A percentile compares a stretch with the other conserved stretches of the same genome.
Evolutionary conservation across 2,329 filamentous ascomycete species (phyloP).

Genomic region (Verruconis gallopava): DNA sequence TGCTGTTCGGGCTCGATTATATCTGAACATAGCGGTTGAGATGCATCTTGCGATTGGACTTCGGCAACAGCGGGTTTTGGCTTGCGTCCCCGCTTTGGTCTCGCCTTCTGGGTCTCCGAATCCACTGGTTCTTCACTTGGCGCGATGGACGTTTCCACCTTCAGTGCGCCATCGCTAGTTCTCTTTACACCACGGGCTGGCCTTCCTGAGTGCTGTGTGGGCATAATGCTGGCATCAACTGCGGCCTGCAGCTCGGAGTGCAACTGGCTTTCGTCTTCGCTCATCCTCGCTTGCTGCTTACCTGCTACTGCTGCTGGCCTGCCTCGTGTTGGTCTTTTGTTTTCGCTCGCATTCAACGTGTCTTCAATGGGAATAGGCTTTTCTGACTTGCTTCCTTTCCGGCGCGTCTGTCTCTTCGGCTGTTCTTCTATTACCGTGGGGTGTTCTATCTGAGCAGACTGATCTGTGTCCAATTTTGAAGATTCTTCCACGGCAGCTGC

Average conservation of each 20-base stretch:
- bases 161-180: constrained; percentile 23
- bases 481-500: background rate
- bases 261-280: constrained; percentile 17
- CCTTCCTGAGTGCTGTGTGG: constrained; percentile 12
- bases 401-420: constrained; percentile 3
- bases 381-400: background rate
- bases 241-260: constrained; percentile 16
- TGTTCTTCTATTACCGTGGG: background rate
- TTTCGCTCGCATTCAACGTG: constrained; percentile 6
- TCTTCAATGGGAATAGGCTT: constrained; percentile 7
- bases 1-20: background rate
- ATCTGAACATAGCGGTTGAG: constrained; percentile 1
- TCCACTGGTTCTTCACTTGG: constrained; percentile 28
- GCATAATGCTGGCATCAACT: constrained; percentile 8
- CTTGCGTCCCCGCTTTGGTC: constrained; percentile 8
- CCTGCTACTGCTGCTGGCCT: constrained; percentile 19
- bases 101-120: constrained; percentile 40
- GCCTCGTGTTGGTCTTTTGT: background rate
- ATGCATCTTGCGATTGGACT: constrained; percentile 1
- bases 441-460: background rate
- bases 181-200: constrained; percentile 21
- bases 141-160: constrained; percentile 16
- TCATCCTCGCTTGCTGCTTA: constrained; percentile 12
- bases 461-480: background rate
- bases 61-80: background rate